These are phyloP conservation scores for Boletus tylopilopsis DNA, from an alignment of 768 basidiomycete genomes.

Conservation along the genomic window DNA sequence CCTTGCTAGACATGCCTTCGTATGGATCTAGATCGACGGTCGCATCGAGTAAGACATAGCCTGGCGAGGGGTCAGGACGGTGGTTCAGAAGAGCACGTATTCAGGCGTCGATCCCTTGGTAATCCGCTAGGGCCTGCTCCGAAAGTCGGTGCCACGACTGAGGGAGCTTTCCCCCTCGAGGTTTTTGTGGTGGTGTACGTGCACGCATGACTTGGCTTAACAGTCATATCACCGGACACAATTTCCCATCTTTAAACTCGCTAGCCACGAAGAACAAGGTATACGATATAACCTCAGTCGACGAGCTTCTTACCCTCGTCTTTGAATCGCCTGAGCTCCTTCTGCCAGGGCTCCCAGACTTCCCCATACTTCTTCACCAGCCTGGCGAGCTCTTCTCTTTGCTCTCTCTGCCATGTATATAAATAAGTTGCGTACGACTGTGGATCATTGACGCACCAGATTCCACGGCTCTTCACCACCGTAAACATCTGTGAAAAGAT, in stretches of 20 bases:
- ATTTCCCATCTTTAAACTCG: too few relatives aligned
- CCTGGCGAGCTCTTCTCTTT: slow-evolving; percentile 69
- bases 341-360: slow-evolving; percentile 84
- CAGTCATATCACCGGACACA: too few relatives aligned
- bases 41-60: slow-evolving; percentile 23
- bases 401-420: slow-evolving; percentile 57
- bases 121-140: slow-evolving; percentile 4
- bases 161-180: slow-evolving; percentile 18
- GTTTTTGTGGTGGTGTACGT: slow-evolving; percentile 19
- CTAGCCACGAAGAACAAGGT: too few relatives aligned
- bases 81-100: neutral
- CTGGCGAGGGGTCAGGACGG: neutral
- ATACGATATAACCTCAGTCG: slow-evolving; percentile 18
- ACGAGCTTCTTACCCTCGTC: slow-evolving; percentile 62
- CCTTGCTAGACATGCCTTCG: slow-evolving; percentile 33
- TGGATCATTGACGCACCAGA: slow-evolving; percentile 50
- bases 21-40: slow-evolving; percentile 28
- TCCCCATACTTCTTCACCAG: slow-evolving; percentile 83
- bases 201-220: too few relatives aligned
- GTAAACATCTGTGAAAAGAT: slow-evolving; percentile 86
- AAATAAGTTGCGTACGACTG: neutral
- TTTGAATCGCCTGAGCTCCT: slow-evolving; percentile 73
- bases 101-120: slow-evolving; percentile 21
- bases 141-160: slow-evolving; percentile 16
- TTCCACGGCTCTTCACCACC: slow-evolving; percentile 84